Base-by-base conservation (phyloP, 2,329 filamentous ascomycete species). In the Xylaria sp. region DNA sequence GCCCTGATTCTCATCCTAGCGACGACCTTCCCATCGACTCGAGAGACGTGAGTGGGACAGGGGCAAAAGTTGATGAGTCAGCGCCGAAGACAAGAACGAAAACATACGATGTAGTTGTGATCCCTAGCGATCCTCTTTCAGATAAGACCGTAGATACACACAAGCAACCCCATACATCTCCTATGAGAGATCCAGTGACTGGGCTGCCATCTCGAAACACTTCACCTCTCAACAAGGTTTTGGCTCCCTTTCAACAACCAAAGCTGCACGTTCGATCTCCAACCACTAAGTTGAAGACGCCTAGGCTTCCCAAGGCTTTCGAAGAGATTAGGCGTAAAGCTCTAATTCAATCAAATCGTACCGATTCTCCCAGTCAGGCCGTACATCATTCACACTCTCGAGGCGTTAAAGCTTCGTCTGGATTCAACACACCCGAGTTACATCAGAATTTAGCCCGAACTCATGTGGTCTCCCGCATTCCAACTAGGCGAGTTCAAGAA, bases 321-420 rank as follows among this genome's bases (percentile, higher is more conserved):
- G 51, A 50, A 8, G 59, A 71, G 54, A 72, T 72, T 5, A 66
- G 71, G 40, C 69, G 66, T 12, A 71, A 68, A 60, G 71, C 71
- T 40, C 66, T 68, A 4, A 69, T 69, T 32, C 71, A 71, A 51
- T 68, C 71, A 1, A 57, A 50, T 42, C 54, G 29, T 13, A 67
- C 23, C 13, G 37, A 60, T 44, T 27, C 12, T 23, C 6, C 2
- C 3, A n/a, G 8, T 42, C 44, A 27, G 5, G 21, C 54, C 3
- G 29, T 16, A 16, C 27, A 13, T 25, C 48, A 25, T 23, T 44
- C 53, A 3, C 60, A 47, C 5, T 32, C 55, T 35, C 54, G 32
- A 37, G 13, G 27, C 23, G 32, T 32, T n/a, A 47, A 40, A 25
- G 37, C 16, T 8, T 50, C 69, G 21, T 23, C 40, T 9, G 54